Evolutionary conservation across 306 rosid genomes (phyloP).

Genomic region (Pueraria montana): DNA sequence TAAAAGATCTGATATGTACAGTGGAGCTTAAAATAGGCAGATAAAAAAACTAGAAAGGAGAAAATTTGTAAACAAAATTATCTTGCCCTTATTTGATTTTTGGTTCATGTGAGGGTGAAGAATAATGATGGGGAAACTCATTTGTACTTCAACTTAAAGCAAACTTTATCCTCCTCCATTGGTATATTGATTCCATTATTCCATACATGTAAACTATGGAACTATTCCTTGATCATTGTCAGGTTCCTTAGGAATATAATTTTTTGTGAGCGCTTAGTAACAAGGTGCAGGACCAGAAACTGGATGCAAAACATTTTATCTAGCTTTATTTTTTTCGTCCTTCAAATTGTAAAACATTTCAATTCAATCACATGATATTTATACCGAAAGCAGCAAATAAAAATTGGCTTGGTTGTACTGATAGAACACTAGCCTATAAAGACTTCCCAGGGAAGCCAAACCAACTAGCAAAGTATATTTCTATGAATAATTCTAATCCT

Average conservation of each 20-base stretch:
- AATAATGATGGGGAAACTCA: background rate
- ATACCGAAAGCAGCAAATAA: too few species aligned
- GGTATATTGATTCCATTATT: background rate
- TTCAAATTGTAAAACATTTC: too few species aligned
- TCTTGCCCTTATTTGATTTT: background rate
- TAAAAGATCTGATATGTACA: background rate
- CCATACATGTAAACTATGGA: background rate
- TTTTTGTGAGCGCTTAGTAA: too few species aligned
- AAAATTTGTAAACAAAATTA: background rate
- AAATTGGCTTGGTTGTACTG: too few species aligned
- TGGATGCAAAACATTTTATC: too few species aligned
- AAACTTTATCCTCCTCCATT: background rate
- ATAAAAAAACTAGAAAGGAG: background rate
- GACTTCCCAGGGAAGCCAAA: too few species aligned
- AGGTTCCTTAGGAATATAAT: background rate
- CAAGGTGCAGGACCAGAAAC: too few species aligned
- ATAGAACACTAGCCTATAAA: too few species aligned
- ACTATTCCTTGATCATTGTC: background rate
- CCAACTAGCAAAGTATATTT: too few species aligned
- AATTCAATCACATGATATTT: too few species aligned
- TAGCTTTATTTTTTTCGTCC: too few species aligned
- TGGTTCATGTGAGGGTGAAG: background rate
- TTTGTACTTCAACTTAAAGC: background rate
- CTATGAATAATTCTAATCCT: too few species aligned
- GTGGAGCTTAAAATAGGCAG: background rate